Evolutionary conservation across 2,329 filamentous ascomycete genomes (phyloP), one percentile per base, ranked within the genome.

Genomic region (Salinomyces thailandicus): DNA sequence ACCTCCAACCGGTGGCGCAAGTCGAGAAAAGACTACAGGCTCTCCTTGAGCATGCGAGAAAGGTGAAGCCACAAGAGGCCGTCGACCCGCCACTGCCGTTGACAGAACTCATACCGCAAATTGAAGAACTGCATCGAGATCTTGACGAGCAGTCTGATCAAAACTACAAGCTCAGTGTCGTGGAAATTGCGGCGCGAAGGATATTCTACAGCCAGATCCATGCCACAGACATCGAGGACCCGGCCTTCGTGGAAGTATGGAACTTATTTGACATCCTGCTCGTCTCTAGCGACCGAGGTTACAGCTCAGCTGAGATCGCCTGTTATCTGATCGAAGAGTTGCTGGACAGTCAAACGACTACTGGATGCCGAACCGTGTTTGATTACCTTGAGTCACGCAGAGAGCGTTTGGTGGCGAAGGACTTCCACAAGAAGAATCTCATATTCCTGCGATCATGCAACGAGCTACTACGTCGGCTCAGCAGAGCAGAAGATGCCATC

Each of bases 241-340:
- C 84, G 28, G 70, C 74, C 1, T 94, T 95, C 53, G 78, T 85
- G 33, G 73, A 77, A 42, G 75, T 96, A 45, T 98, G 89, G 89
- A 91, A 95, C 55, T 69, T 98, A 4, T 74, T 98, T 39, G 93
- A 98, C 55, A 77, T 96, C 28, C 69, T 95, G n/a, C 81, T 83
- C 1, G 78, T 93, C 24, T 77, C 93, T 43, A 87, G 85, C 42
- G 89, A 62, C 44, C 33, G 41, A 31, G 65, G 61, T 8, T 53
- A 73, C 50, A 79, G 75, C 49, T 86, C 94, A 46, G 77, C 85
- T 0, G 82, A 81, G 13, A 68, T 98, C 6, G 71, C 91, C 5
- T 86, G 94, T 53, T 87, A 84, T 73, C 75, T 98, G 12, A 78
- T 95, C 14, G 91, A 99, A 58, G 91, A 96, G 61, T 73, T 98